Evolutionary conservation across 2,329 filamentous ascomycete species (phyloP).

Genomic region (Pestalotiopsis sp.): DNA sequence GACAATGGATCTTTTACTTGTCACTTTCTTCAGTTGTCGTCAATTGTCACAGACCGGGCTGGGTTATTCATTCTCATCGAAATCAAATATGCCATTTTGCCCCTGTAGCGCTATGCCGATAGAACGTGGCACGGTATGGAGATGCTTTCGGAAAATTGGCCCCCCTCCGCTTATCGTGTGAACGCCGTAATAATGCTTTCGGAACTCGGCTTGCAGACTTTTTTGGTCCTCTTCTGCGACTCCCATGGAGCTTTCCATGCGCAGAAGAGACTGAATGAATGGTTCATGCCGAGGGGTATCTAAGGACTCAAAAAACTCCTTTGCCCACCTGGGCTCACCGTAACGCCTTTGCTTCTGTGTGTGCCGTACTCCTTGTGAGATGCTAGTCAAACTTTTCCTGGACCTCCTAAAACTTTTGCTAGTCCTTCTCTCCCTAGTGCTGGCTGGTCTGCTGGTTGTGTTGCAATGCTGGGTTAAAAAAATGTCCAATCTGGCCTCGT

Average conservation of each 20-base stretch:
- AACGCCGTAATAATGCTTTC: slow-evolving; percentile 4
- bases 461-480: neutral
- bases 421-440: neutral
- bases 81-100: too few relatives aligned
- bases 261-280: too few relatives aligned
- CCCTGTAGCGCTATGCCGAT: too few relatives aligned
- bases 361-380: neutral
- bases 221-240: neutral
- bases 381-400: neutral
- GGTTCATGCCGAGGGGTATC: too few relatives aligned
- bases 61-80: too few relatives aligned
- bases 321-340: neutral
- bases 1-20: too few relatives aligned
- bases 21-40: too few relatives aligned
- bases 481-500: neutral
- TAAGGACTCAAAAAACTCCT: neutral
- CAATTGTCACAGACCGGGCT: too few relatives aligned
- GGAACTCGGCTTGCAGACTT: neutral
- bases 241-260: neutral
- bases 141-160: neutral
- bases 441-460: neutral
- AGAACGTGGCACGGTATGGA: too few relatives aligned
- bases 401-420: neutral
- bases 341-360: neutral
- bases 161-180: too few relatives aligned